Evolutionary conservation across 768 basidiomycete species (phyloP).

Genomic region (Amanita phalloides): DNA sequence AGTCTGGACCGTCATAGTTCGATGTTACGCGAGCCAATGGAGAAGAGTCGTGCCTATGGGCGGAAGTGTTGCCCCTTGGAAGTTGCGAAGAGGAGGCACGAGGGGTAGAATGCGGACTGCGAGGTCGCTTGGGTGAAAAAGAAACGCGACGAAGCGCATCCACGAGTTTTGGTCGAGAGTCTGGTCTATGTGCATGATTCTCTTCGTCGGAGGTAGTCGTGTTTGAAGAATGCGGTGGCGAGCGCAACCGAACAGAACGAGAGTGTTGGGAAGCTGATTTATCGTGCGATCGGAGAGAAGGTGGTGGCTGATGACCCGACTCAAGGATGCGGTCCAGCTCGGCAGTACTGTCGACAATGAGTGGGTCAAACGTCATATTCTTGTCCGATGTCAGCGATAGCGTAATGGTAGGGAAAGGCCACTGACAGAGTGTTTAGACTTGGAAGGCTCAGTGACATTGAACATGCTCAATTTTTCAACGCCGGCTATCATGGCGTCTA

Average conservation of each 20-base stretch:
- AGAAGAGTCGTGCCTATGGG: constrained; percentile 2
- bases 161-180: constrained; percentile 50
- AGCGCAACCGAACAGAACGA: constrained; percentile 32
- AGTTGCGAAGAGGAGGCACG: constrained; percentile 5
- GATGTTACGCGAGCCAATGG: constrained; percentile 6
- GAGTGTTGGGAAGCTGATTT: constrained; percentile 12
- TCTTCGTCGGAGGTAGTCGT: constrained; percentile 40
- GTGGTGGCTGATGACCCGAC: constrained; percentile 34
- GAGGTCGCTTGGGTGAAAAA: constrained; percentile 71
- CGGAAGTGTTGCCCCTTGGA: not conserved
- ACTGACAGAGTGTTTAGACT: constrained; percentile 39
- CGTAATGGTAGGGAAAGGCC: not conserved
- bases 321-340: constrained; percentile 52
- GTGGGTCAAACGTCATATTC: constrained; percentile 37
- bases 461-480: constrained; percentile 48
- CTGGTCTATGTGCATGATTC: constrained; percentile 24
- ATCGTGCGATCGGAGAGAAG: constrained; percentile 6
- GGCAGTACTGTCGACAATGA: constrained; percentile 51
- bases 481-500: constrained; percentile 61
- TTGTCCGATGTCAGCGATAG: constrained; percentile 15
- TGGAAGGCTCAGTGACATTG: constrained; percentile 35
- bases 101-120: constrained; percentile 23
- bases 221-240: constrained; percentile 26
- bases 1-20: not conserved
- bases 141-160: constrained; percentile 62